Evolutionary conservation across 202 grass and related monocot species (phyloP).

Genomic region (Carex sylvatica): DNA sequence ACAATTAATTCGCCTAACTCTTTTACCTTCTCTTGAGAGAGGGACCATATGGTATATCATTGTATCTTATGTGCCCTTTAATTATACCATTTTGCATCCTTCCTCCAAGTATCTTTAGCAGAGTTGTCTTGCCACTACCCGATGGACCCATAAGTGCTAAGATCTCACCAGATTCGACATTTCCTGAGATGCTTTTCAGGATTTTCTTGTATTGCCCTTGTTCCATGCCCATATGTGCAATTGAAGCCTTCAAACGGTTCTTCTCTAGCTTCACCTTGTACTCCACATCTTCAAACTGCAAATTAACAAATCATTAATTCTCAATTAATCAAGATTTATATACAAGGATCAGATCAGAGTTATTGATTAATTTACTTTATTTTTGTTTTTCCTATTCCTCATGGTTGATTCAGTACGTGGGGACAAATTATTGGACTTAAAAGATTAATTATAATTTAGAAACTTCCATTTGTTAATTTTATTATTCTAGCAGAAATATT

Average conservation of each 20-base stretch:
- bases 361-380: neutral
- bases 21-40: constrained; percentile 70
- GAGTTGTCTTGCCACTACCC: constrained; percentile 87
- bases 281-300: constrained; percentile 94
- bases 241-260: constrained; percentile 54
- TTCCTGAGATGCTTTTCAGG: constrained; percentile 79
- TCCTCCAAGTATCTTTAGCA: constrained; percentile 82
- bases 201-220: constrained; percentile 66
- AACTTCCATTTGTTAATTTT: neutral
- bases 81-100: constrained; percentile 55
- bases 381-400: neutral
- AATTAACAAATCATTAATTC: neutral
- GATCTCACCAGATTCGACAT: constrained; percentile 79
- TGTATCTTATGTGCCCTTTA: constrained; percentile 81
- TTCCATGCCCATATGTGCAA: constrained; percentile 44
- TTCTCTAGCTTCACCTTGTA: constrained; percentile 56
- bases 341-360: neutral
- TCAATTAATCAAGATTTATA: neutral
- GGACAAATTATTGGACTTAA: neutral
- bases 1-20: neutral
- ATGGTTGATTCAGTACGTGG: neutral
- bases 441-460: neutral
- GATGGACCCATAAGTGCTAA: constrained; percentile 91
- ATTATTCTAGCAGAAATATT: neutral
- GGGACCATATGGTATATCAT: constrained; percentile 72